Evolutionary conservation across 2,329 filamentous ascomycete genomes (phyloP).

Genomic region (Stachybotrys chartarum): DNA sequence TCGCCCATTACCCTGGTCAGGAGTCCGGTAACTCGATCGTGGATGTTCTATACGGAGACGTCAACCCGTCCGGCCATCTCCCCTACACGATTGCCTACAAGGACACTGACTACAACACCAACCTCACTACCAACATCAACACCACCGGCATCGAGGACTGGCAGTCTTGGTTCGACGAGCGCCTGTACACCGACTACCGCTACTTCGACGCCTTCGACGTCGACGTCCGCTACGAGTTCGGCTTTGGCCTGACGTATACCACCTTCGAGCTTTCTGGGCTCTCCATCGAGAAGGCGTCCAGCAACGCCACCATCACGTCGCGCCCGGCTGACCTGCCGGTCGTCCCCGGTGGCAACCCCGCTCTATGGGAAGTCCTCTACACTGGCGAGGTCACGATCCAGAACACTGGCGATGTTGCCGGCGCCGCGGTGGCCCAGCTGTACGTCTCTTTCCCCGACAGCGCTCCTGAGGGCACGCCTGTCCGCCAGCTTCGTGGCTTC

Average conservation of each 20-base stretch:
- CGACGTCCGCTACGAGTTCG: conserved; percentile 46
- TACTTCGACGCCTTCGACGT: conserved; percentile 43
- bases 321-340: not conserved
- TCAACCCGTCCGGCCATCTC: conserved; percentile 49
- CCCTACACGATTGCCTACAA: conserved; percentile 55
- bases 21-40: conserved; percentile 51
- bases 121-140: conserved; percentile 34
- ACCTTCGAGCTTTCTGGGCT: conserved; percentile 42
- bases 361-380: conserved; percentile 10
- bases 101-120: conserved; percentile 45
- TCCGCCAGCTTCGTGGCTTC: conserved; percentile 38
- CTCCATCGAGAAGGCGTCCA: conserved; percentile 16
- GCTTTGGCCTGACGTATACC: conserved; percentile 50
- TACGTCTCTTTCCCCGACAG: conserved; percentile 33
- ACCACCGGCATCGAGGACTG: conserved; percentile 39
- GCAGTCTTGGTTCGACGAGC: conserved; percentile 45
- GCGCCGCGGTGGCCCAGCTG: conserved; percentile 41
- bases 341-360: conserved; percentile 31
- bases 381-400: not conserved
- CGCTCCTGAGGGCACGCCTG: conserved; percentile 21
- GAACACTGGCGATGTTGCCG: conserved; percentile 19
- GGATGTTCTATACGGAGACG: conserved; percentile 49
- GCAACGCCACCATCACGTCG: not conserved
- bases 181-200: conserved; percentile 46
- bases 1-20: conserved; percentile 59